Evolutionary conservation across 805 yeast genomes (phyloP), one percentile per base, ranked within the genome.

Genomic region (Pachysolen tannophilus): DNA sequence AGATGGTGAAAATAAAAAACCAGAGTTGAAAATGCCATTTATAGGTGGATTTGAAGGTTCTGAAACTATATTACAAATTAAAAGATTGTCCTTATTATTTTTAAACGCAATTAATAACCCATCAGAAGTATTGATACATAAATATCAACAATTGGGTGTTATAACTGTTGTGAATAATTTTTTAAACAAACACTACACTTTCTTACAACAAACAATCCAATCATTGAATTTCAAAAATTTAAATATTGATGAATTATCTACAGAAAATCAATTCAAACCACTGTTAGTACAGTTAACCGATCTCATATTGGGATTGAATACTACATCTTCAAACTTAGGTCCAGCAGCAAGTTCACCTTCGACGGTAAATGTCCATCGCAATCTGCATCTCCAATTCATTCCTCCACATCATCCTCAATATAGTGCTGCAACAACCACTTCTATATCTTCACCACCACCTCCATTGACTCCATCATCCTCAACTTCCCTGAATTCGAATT

Each of bases 121-220:
- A 17, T 67, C 77, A 2, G 79, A 73, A 38, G 75, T 72, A 11
- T 52, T 74, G 23, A 49, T 63, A 20, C 69, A 68, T 37, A 74
- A 74, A 48, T 69, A 72, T 45, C 60, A 69, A 25, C 60, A 58
- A 20, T 48, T 71, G 33, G 80, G 80, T 1, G 80, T 73, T 9
- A 61, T 70, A n/a, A 67, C 65, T 13, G 75, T 70, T 14, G 50
- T 60, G 20, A 48, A 50, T 20, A 51, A 47, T 28, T 60, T 56
- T 32, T 42, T 58, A 26, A 32, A 29, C 38, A 25, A 28, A 39
- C 8, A 41, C 28, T 14, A 28, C 11, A 30, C 39, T 8, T 26
- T 38, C 16, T 42, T 40, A 21, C 49, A 46, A 31, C 41, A 45
- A 13, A 35, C 49, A 4, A 44, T 43, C 26, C 19, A 41, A 13